A percentile compares a stretch with the other conserved stretches of the same genome.
These are phyloP conservation scores for Triticum timopheevii DNA, from an alignment of 176 grass and related monocot species.

Conservation along the genomic window DNA sequence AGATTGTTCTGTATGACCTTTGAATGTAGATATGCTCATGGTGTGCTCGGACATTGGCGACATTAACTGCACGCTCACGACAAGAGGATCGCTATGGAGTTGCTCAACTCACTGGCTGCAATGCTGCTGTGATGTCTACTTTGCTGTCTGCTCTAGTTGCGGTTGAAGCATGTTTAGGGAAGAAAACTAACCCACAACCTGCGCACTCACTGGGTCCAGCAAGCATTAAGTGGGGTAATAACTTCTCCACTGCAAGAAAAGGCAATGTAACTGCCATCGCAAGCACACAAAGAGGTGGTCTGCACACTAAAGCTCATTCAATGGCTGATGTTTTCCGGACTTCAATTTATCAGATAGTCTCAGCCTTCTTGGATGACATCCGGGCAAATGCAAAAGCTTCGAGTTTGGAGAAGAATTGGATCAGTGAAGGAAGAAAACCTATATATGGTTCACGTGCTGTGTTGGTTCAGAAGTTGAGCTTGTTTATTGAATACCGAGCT, in stretches of 20 bases:
- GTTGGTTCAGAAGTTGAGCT: conserved; percentile 76
- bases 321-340: conserved; percentile 80
- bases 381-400: conserved; percentile 68
- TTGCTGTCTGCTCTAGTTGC: conserved; percentile 76
- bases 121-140: conserved; percentile 69
- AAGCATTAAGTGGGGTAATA: conserved; percentile 61
- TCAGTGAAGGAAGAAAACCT: conserved; percentile 71
- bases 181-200: conserved; percentile 64
- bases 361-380: conserved; percentile 74
- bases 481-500: conserved; percentile 75
- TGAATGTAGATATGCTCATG: conserved; percentile 68
- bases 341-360: conserved; percentile 84
- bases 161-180: conserved; percentile 85
- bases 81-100: conserved; percentile 85
- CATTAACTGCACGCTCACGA: conserved; percentile 66
- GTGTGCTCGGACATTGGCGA: conserved; percentile 70
- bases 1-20: not conserved
- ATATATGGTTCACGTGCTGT: conserved; percentile 69
- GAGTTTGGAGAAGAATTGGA: conserved; percentile 87
- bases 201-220: conserved; percentile 48
- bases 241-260: conserved; percentile 57
- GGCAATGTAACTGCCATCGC: conserved; percentile 46
- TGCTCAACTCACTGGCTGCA: conserved; percentile 86
- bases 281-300: conserved; percentile 42
- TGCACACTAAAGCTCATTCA: conserved; percentile 65